Percentiles rank a stretch among this genome's conserved stretches.
Evolutionary conservation across 805 yeast species (phyloP).

Genomic region (Suhomyces pyralidae): DNA sequence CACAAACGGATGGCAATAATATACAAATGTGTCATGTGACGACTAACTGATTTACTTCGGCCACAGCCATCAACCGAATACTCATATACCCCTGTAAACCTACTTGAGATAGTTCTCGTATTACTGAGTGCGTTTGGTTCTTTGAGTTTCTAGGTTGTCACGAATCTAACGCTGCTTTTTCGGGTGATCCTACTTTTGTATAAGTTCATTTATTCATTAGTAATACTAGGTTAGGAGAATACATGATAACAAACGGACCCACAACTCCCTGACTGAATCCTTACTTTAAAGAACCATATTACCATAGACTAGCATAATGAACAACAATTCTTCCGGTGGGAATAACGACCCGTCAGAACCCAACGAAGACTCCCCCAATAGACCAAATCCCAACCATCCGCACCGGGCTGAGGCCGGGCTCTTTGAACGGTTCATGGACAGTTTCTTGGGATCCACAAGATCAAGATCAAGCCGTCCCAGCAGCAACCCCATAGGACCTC

Average conservation of each 20-base stretch:
- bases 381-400: neutral
- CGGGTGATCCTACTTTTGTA: neutral
- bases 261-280: no score
- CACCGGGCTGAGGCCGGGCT: constrained; percentile 13
- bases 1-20: neutral
- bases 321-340: neutral
- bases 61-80: neutral
- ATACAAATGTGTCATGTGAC: neutral
- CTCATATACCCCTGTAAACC: no score
- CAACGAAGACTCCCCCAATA: neutral
- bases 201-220: neutral
- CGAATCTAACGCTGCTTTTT: neutral
- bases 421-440: constrained; percentile 25
- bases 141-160: neutral
- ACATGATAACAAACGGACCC: neutral
- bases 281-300: no score
- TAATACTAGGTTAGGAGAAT: neutral
- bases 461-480: neutral
- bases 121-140: neutral
- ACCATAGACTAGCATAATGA: neutral
- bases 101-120: neutral
- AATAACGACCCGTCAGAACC: neutral
- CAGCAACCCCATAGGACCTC: neutral
- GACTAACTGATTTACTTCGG: neutral
- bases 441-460: constrained; percentile 12